Conservation (phyloP, 768 basidiomycete genomes). For the Lactarius sp. region DNA sequence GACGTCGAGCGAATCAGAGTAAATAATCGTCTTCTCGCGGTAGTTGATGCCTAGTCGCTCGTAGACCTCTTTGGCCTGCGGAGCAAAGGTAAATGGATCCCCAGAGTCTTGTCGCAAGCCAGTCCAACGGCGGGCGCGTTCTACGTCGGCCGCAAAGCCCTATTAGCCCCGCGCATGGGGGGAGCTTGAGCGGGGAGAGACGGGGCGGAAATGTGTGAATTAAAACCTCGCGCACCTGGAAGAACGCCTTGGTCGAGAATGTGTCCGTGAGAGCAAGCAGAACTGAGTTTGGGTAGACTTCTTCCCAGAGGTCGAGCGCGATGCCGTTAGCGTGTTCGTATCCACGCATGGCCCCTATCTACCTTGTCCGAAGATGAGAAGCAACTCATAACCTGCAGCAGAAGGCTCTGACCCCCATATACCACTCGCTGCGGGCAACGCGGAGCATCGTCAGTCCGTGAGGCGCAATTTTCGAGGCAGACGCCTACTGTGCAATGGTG, state of each 20-base stretch:
- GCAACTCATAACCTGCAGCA: background rate
- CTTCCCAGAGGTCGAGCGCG: conserved; percentile 85
- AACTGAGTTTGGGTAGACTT: conserved; percentile 52
- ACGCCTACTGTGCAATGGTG: conserved; percentile 78
- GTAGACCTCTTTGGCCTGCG: conserved; percentile 68
- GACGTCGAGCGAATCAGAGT: conserved; percentile 75
- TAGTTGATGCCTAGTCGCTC: conserved; percentile 62
- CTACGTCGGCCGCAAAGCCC: conserved; percentile 56
- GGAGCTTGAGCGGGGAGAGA: background rate
- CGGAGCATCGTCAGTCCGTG: background rate
- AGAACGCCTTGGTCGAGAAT: conserved; percentile 84
- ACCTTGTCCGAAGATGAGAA: background rate
- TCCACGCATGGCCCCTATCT: conserved; percentile 81
- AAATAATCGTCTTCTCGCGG: conserved; percentile 66
- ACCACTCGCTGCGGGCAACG: conserved; percentile 65
- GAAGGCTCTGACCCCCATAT: conserved; percentile 64
- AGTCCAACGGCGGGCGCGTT: conserved; percentile 66
- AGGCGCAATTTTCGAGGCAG: background rate
- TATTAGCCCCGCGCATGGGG: conserved; percentile 26
- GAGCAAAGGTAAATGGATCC: conserved; percentile 78
- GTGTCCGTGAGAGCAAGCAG: conserved; percentile 91
- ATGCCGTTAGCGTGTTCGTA: conserved; percentile 70
- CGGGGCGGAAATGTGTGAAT: background rate
- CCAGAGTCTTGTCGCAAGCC: conserved; percentile 93
- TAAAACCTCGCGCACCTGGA: conserved; percentile 46